These are phyloP conservation scores for Thalassiosira mediterranea DNA, from an alignment of 352 stramenopile genomes.

Conservation along the genomic window DNA sequence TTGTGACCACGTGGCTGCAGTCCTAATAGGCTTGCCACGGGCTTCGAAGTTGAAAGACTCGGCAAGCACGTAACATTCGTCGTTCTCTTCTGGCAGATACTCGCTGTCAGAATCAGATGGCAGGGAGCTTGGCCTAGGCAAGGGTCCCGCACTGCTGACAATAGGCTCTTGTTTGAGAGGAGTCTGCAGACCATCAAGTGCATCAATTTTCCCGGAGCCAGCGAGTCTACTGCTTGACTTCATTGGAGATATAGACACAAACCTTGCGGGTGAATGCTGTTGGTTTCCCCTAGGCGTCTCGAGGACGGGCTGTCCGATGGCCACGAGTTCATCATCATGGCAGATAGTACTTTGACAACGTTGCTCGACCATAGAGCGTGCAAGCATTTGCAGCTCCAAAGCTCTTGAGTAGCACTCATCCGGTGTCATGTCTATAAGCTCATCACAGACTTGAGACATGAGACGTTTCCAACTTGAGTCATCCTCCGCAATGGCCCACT, in stretches of 20 bases:
- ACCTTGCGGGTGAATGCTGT: neutral
- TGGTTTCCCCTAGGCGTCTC: neutral
- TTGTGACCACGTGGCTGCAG: neutral
- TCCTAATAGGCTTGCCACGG: too few relatives aligned
- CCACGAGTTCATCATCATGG: neutral
- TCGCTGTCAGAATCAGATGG: too few relatives aligned
- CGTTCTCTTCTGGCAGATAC: too few relatives aligned
- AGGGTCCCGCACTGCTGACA: too few relatives aligned
- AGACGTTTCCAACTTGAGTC: slow-evolving; percentile 8
- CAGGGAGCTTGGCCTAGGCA: too few relatives aligned
- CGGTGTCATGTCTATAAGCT: slow-evolving; percentile 5
- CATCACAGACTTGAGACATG: slow-evolving; percentile 13
- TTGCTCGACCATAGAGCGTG: slow-evolving; percentile 3
- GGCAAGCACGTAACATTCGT: too few relatives aligned
- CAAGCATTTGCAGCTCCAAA: slow-evolving; percentile 15
- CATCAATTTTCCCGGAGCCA: too few relatives aligned
- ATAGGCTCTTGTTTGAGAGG: too few relatives aligned
- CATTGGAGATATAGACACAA: neutral
- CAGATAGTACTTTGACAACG: neutral
- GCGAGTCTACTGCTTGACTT: neutral
- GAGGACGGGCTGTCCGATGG: neutral
- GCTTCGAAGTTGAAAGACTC: too few relatives aligned
- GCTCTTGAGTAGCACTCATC: slow-evolving; percentile 7
- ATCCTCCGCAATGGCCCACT: too few relatives aligned
- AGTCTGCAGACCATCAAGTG: too few relatives aligned